These are phyloP conservation scores for Zhuliangozyma blackwelliae DNA, from an alignment of 1,139 yeast genomes.

Conservation along the genomic window DNA sequence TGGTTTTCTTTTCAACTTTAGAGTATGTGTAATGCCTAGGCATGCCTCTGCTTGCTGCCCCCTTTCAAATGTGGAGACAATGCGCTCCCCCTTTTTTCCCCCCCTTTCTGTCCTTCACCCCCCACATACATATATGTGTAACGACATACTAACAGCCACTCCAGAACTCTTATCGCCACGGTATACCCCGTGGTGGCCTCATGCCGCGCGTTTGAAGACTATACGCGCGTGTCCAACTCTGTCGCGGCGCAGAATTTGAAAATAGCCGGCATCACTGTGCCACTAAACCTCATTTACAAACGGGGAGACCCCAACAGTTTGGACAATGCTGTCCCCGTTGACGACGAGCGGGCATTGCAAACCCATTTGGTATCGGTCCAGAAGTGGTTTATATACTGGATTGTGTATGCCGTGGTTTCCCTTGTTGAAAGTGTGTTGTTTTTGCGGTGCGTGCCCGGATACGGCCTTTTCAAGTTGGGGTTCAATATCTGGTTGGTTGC, in stretches of 20 bases:
- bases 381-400: slow-evolving; percentile 61
- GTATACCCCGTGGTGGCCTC: slow-evolving; percentile 53
- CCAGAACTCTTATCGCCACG: slow-evolving; percentile 25
- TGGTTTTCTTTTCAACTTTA: slow-evolving; percentile 15
- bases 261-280: slow-evolving; percentile 31
- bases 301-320: neutral
- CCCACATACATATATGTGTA: too few relatives aligned
- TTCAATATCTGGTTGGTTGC: slow-evolving; percentile 50
- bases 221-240: slow-evolving; percentile 22
- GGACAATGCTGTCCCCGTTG: slow-evolving; percentile 1
- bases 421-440: slow-evolving; percentile 30
- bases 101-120: neutral
- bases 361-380: slow-evolving; percentile 37
- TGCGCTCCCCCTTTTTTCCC: neutral
- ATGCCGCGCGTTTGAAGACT: slow-evolving; percentile 46
- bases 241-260: slow-evolving; percentile 25
- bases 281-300: slow-evolving; percentile 14
- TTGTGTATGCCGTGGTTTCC: slow-evolving; percentile 37
- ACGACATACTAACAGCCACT: neutral
- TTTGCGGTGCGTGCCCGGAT: slow-evolving; percentile 44
- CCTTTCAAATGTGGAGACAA: neutral
- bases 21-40: slow-evolving; percentile 16
- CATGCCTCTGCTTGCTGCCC: neutral
- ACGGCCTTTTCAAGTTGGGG: slow-evolving; percentile 34
- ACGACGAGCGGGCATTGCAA: slow-evolving; percentile 19